Evolutionary conservation across 176 grass and related monocot genomes (phyloP), one percentile per base, ranked within the genome.

Genomic region (Oryza brachyantha): DNA sequence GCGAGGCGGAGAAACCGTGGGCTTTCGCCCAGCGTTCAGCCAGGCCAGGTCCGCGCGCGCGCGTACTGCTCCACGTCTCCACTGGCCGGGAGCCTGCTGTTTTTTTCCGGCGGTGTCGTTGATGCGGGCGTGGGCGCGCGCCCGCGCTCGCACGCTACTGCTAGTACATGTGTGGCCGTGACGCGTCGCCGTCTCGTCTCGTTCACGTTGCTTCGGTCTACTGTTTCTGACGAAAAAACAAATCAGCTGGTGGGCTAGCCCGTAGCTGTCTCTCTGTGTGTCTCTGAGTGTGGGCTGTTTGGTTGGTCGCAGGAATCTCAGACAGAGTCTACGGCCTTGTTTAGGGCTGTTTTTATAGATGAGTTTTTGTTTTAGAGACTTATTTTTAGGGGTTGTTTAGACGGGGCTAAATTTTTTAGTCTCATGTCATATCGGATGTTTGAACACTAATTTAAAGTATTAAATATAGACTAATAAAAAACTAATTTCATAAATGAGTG

Each of bases 41-140:
- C 50, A n/a, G n/a, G n/a, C n/a, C 50, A 57, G 52, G 52, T 24
- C 21, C 52, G 52, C 31, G 31, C 31, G 31, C 31, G 31, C 31
- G 52, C 52, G 52, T 57, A 24, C 50, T 55, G 8, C 19, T 55
- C 50, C 50, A 24, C 50, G n/a, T 8, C 19, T 55, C 50, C 50
- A 22, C 50, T 22, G 50, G 50, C 19, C 3, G 52, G 8, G 21
- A 57, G 52, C 52, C 45, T 26, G 35, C 26, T 66, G 83, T 78
- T 79, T 79, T 66, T 32, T n/a, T n/a, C n/a, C n/a, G n/a, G n/a
- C 35, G 76, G 52, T 42, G 75, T 67, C 22, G 75, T 43, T 22
- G 82, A 62, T 45, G 59, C 9, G 26, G 26, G 42, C 39, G 39
- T 12, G 39, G 3, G 13, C 0, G 16, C n/a, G n/a, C n/a, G n/a